A percentile compares a stretch with the other conserved stretches of the same genome.
These are phyloP conservation scores for Kodamaea sp. DNA, from an alignment of 1,139 yeast species.

Conservation along the genomic window DNA sequence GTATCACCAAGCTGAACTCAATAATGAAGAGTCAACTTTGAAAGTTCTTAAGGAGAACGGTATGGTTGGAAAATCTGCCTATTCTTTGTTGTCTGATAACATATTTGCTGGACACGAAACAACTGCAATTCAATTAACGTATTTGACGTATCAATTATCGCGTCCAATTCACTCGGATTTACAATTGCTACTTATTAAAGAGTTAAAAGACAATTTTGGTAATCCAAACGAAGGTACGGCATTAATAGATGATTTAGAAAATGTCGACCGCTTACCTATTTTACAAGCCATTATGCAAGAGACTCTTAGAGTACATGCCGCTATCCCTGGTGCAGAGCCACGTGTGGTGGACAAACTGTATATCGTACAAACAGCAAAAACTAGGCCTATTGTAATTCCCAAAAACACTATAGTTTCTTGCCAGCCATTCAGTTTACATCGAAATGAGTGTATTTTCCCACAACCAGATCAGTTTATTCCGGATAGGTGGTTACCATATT, in stretches of 20 bases:
- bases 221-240: conserved; percentile 18
- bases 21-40: conserved; percentile 26
- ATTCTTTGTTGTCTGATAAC: conserved; percentile 39
- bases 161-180: conserved; percentile 41
- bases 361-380: conserved; percentile 15
- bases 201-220: conserved; percentile 36
- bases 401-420: conserved; percentile 55
- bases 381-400: conserved; percentile 38
- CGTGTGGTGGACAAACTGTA: conserved; percentile 40
- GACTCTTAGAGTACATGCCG: conserved; percentile 58
- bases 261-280: conserved; percentile 50
- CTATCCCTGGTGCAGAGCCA: conserved; percentile 77
- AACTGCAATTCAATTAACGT: conserved; percentile 64
- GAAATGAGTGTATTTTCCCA: conserved; percentile 48
- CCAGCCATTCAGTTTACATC: conserved; percentile 65
- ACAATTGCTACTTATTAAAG: conserved; percentile 43
- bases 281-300: conserved; percentile 59
- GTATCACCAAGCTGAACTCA: conserved; percentile 37
- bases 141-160: conserved; percentile 57
- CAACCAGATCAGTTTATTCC: conserved; percentile 53
- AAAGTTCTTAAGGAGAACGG: conserved; percentile 35
- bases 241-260: conserved; percentile 31
- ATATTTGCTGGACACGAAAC: conserved; percentile 74
- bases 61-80: conserved; percentile 31
- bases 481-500: conserved; percentile 54